Percentiles rank a stretch among this genome's conserved stretches.
These are phyloP conservation scores for Fusarium vanettenii DNA, from an alignment of 2,329 filamentous ascomycete genomes.

Conservation along the genomic window DNA sequence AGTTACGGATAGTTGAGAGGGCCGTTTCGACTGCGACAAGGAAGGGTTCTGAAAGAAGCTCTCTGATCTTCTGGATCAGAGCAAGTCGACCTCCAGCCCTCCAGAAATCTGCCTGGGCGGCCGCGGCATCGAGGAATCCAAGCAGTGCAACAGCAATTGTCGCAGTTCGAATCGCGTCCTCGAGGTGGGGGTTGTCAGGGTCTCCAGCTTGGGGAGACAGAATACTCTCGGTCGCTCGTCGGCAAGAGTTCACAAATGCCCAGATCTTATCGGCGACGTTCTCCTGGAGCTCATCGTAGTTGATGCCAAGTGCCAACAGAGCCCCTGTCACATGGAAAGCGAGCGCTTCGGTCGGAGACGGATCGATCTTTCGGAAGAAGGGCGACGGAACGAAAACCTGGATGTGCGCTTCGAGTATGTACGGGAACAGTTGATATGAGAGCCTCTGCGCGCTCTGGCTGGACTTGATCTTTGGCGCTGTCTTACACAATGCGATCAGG, in stretches of 20 bases:
- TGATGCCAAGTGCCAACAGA: slow-evolving; percentile 81
- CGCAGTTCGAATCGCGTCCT: slow-evolving; percentile 76
- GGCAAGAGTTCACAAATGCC: slow-evolving; percentile 79
- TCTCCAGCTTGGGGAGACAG: slow-evolving; percentile 65
- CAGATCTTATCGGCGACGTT: slow-evolving; percentile 74
- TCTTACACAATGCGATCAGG: slow-evolving; percentile 89
- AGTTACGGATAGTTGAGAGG: slow-evolving; percentile 89
- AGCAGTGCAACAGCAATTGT: slow-evolving; percentile 87
- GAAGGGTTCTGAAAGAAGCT: slow-evolving; percentile 84
- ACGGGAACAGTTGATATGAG: slow-evolving; percentile 81
- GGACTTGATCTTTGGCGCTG: slow-evolving; percentile 79
- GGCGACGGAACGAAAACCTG: slow-evolving; percentile 85
- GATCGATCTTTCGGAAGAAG: slow-evolving; percentile 83
- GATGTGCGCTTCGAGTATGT: slow-evolving; percentile 85
- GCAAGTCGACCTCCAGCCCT: slow-evolving; percentile 76
- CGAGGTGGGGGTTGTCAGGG: slow-evolving; percentile 68
- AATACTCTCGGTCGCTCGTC: slow-evolving; percentile 67
- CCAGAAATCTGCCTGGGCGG: slow-evolving; percentile 86
- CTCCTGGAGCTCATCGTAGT: slow-evolving; percentile 76
- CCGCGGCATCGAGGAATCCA: slow-evolving; percentile 87
- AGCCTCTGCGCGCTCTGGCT: slow-evolving; percentile 81
- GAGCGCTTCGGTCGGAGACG: slow-evolving; percentile 88
- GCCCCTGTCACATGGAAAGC: slow-evolving; percentile 83
- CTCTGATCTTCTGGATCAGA: slow-evolving; percentile 77
- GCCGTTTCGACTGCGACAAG: slow-evolving; percentile 89